Base-by-base conservation (phyloP, 1,284 basidiomycete genomes). In the Cryptococcus amylolentus region DNA sequence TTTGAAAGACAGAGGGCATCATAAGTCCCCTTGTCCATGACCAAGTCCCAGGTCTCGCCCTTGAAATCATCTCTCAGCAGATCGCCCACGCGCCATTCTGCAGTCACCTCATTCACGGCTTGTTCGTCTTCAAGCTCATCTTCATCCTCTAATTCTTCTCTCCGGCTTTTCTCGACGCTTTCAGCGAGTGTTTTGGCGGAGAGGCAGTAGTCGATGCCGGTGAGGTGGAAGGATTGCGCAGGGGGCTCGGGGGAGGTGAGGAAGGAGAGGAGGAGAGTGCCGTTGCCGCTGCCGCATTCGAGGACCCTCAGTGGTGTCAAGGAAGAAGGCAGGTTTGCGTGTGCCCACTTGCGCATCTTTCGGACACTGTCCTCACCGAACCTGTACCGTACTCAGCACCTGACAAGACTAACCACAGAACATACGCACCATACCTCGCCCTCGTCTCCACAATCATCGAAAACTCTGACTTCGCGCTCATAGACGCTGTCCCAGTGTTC, bases 401-500 rank as follows among this genome's bases (percentile, higher is more conserved):
- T 7, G 31, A 35, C 20, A 39, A 27, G n/a, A 27, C 23, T 44
- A 7, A 10, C 16, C 20, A 23, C 13, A 20, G 35, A 39, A 27
- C 23, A 5, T 43, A 52, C 69, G 50, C 27, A 72, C 74, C 76
- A 78, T 35, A 78, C 69, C 60, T 78, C 76, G 20, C 73, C 73
- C 51, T 75, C 73, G 46, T 73, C 71, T 5, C 73, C 73, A 1
- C 69, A 65, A 57, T 73, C 73, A 18, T 74, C 62, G 58, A 75
- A 77, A 2, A 75, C 74, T n/a, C 68, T 50, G 31, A 75, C 72
- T 64, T 78, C 76, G n/a, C 76, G 70, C 71, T 74, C 70, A 47
- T 78, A 78, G 31, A 77, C 74, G 57, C 64, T 64, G 56, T 78
- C 76, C 76, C 76, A 78, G 58, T 78, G 73, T n/a, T 69, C 69